Base-by-base conservation (phyloP, 2,329 filamentous ascomycete species). In the Neodidymelliopsis sp. region DNA sequence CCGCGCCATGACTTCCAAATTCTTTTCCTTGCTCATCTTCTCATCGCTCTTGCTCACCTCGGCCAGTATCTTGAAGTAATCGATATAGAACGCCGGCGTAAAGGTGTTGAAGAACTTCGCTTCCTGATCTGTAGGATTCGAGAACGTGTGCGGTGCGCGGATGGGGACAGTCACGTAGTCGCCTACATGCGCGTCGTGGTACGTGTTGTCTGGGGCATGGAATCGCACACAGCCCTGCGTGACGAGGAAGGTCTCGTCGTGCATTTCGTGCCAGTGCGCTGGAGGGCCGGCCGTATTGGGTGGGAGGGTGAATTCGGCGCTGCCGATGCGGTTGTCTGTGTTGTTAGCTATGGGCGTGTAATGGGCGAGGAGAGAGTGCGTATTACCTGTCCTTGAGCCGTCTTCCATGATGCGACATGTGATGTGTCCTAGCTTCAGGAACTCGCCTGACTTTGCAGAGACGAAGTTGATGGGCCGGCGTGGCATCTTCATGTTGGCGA, bases 81-180 rank as follows among this genome's bases (percentile, higher is more conserved):
- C 78, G 54, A 84, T 79, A 57, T 82, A 83, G 56, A 81, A 82
- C 2, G 77, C 78, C 0, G 82, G 81, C 18, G 80, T 84, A 48
- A 76, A 80, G 0, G 82, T 84, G 61, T 83, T 84, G 72, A 83
- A 77, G 62, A 84, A 80, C 54, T 75, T 76, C 3, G 79, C 77
- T 53, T 82, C 79, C 56, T 79, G 74, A 36, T 82, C 77, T 31
- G 75, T 77, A 0, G 81, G 78, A 46, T 84, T 84, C 39, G 70
- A 75, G 65, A 85, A 84, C 0, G 79, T 83, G 60, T 84, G 81
- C 8, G 81, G 80, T 10, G 77, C 76, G 6, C 80, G 75, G 25
- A 77, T 78, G 1, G 81, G 81, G 4, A 85, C 79, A 1, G 79
- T 77, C 10, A 84, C 75, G 57, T 79, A 82, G 65, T 84, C 81